phyloP scores from a whole-genome alignment of 75 land plant genomes.

The Azolla pinnata region DNA sequence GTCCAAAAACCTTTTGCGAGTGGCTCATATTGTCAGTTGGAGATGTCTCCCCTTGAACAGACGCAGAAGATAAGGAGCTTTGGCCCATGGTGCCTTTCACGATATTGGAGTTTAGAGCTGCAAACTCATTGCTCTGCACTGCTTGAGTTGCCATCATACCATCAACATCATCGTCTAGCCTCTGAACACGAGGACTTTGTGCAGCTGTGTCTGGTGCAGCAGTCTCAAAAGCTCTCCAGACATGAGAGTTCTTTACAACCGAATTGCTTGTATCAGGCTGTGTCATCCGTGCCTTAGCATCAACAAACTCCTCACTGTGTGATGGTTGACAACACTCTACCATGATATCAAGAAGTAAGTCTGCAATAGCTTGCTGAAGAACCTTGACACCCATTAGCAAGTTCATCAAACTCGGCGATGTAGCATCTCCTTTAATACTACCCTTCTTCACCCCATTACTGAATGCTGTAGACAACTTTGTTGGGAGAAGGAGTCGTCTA shows the following conservation, averaged over 20 bases:
- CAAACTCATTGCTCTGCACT: slow-evolving; percentile 56
- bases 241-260: neutral
- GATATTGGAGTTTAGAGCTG: slow-evolving; percentile 10
- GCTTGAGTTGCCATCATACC: slow-evolving; percentile 42
- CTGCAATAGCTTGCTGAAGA: slow-evolving; percentile 91
- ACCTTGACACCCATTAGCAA: slow-evolving; percentile 98
- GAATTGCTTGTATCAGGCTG: neutral
- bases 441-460: slow-evolving; percentile 47
- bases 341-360: slow-evolving; percentile 94
- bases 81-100: too few relatives aligned
- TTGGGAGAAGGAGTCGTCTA: slow-evolving; percentile 85
- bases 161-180: slow-evolving; percentile 53
- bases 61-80: too few relatives aligned
- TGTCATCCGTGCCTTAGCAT: slow-evolving; percentile 14
- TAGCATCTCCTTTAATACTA: slow-evolving; percentile 43
- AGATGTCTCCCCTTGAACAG: too few relatives aligned
- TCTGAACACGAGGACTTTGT: slow-evolving; percentile 28
- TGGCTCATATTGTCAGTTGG: too few relatives aligned
- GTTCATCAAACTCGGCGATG: slow-evolving; percentile 91
- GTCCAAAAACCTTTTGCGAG: too few relatives aligned
- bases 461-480: slow-evolving; percentile 49
- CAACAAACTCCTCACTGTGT: slow-evolving; percentile 36
- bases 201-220: slow-evolving; percentile 3
- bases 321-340: slow-evolving; percentile 98
- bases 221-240: neutral